Evolutionary conservation across 345 rosid genomes (phyloP).

Genomic region (Camelina sativa): DNA sequence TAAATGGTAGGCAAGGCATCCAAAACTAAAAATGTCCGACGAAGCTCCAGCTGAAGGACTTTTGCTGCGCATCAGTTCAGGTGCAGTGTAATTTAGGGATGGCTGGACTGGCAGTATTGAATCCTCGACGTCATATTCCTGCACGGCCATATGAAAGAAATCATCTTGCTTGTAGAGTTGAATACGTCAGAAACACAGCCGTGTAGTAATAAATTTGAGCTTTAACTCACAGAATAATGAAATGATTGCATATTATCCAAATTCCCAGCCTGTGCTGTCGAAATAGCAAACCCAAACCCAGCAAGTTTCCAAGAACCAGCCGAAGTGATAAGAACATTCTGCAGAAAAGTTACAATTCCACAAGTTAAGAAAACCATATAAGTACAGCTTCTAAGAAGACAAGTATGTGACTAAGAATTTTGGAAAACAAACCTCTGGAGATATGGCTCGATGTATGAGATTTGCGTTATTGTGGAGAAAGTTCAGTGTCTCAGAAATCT

Average conservation of each 20-base stretch:
- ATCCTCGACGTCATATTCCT: slow-evolving; percentile 99
- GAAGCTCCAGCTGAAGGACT: slow-evolving; percentile 69
- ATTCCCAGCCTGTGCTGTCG: slow-evolving; percentile 66
- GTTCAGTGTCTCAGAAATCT: slow-evolving; percentile 84
- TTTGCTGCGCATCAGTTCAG: slow-evolving; percentile 84
- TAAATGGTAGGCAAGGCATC: slow-evolving; percentile 91
- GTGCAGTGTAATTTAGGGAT: slow-evolving; percentile 88
- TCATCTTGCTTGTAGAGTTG: slow-evolving; percentile 8
- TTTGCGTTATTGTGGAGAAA: slow-evolving; percentile 87
- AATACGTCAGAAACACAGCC: background rate
- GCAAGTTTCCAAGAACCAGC: slow-evolving; percentile 99
- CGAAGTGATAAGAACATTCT: slow-evolving; percentile 89
- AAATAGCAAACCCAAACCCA: slow-evolving; percentile 88
- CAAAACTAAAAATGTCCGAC: slow-evolving; percentile 95
- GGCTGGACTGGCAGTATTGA: slow-evolving; percentile 93
- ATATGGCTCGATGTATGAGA: slow-evolving; percentile 85
- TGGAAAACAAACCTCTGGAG: slow-evolving; percentile 74
- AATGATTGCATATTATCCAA: slow-evolving; percentile 66
- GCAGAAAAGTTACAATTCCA: slow-evolving; percentile 38
- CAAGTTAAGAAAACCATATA: background rate
- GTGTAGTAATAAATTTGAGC: background rate
- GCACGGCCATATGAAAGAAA: slow-evolving; percentile 26
- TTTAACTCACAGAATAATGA: slow-evolving; percentile 81
- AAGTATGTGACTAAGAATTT: background rate
- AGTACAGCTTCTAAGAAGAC: background rate